Percentiles rank a stretch among this genome's conserved stretches.
These are phyloP conservation scores for Basipetospora chlamydospora DNA, from an alignment of 2,329 filamentous ascomycete genomes.

Conservation along the genomic window DNA sequence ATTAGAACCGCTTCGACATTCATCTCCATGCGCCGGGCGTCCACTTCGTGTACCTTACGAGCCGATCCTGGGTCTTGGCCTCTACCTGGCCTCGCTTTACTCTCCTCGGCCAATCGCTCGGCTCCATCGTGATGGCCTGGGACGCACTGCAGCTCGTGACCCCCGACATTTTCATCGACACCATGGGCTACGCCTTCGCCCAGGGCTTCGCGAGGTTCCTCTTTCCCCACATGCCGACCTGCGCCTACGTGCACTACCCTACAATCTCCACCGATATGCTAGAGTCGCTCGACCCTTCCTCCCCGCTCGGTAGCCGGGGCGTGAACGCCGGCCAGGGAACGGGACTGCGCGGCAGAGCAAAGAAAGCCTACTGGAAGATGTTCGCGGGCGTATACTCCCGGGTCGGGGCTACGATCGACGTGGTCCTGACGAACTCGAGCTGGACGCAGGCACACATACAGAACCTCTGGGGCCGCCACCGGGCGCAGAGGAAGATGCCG, in stretches of 20 bases:
- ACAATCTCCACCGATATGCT: slow-evolving; percentile 99
- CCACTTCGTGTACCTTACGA: slow-evolving; percentile 81
- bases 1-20: slow-evolving; percentile 79
- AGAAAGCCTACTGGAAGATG: slow-evolving; percentile 71
- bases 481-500: slow-evolving; percentile 24
- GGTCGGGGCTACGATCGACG: slow-evolving; percentile 71
- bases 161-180: slow-evolving; percentile 90
- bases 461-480: slow-evolving; percentile 57
- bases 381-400: slow-evolving; percentile 74
- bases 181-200: slow-evolving; percentile 93
- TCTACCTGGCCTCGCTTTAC: slow-evolving; percentile 88
- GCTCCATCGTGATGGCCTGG: slow-evolving; percentile 74
- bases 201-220: slow-evolving; percentile 70
- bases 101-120: slow-evolving; percentile 81
- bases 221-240: slow-evolving; percentile 69
- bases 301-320: slow-evolving; percentile 46
- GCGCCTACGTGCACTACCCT: slow-evolving; percentile 92
- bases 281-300: slow-evolving; percentile 55
- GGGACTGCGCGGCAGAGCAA: slow-evolving; percentile 54
- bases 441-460: slow-evolving; percentile 84
- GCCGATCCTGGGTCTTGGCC: slow-evolving; percentile 70
- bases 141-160: slow-evolving; percentile 87
- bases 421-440: slow-evolving; percentile 94
- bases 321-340: slow-evolving; percentile 72
- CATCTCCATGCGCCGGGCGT: slow-evolving; percentile 69